A percentile compares a stretch with the other conserved stretches of the same genome.
Conservation (phyloP, 176 grass and related monocot genomes). For the Olyra latifolia region DNA sequence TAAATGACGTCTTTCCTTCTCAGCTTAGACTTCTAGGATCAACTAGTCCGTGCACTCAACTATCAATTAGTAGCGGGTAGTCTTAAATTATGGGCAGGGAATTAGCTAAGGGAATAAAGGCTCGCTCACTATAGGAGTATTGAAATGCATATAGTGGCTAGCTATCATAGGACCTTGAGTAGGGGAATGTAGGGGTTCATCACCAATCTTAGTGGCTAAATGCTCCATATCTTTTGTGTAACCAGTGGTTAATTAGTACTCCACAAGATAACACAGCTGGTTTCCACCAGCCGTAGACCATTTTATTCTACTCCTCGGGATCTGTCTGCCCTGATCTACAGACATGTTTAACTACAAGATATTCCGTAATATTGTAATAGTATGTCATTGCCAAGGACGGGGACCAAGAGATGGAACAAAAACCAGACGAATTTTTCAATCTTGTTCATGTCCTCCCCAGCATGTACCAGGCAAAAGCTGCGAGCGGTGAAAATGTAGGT, state of each 20-base stretch:
- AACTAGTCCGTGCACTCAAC: too few relatives aligned
- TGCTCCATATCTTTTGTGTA: slow-evolving; percentile 31
- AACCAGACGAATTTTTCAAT: not conserved
- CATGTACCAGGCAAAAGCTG: slow-evolving; percentile 35
- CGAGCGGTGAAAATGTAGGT: slow-evolving; percentile 15
- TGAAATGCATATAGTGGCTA: slow-evolving; percentile 30
- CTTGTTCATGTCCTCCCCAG: not conserved
- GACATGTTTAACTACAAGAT: not conserved
- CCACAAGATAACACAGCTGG: slow-evolving; percentile 17
- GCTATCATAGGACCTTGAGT: not conserved
- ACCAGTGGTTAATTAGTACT: slow-evolving; percentile 2
- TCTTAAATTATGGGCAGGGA: slow-evolving; percentile 8
- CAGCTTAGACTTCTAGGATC: too few relatives aligned
- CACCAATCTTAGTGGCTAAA: slow-evolving; percentile 27
- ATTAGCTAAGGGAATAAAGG: slow-evolving; percentile 32
- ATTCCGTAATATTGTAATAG: not conserved
- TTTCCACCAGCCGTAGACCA: not conserved
- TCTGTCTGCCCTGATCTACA: slow-evolving; percentile 17
- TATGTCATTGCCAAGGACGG: not conserved
- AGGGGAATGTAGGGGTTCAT: slow-evolving; percentile 34
- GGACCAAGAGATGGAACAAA: not conserved
- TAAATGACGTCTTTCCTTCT: too few relatives aligned
- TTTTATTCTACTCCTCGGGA: slow-evolving; percentile 24
- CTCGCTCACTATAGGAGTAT: slow-evolving; percentile 4
- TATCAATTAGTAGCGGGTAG: not conserved